These are phyloP conservation scores for Penicillium sp. DNA, from an alignment of 2,329 filamentous ascomycete genomes.

Conservation along the genomic window DNA sequence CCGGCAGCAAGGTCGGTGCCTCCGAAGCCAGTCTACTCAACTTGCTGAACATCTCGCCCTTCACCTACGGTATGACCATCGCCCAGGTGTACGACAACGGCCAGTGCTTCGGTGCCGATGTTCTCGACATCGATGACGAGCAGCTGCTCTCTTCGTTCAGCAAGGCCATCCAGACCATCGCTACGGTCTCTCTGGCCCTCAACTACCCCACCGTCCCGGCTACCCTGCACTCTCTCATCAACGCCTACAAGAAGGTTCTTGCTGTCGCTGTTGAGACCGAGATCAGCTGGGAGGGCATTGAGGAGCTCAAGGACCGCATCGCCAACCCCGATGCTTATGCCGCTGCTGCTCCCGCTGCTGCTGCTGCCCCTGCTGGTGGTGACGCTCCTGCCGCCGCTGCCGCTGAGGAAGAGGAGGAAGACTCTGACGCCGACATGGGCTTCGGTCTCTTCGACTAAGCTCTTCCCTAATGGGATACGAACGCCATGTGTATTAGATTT, in stretches of 20 bases:
- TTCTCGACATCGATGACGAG: slow-evolving; percentile 90
- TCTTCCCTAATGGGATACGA: slow-evolving; percentile 26
- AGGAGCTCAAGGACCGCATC: slow-evolving; percentile 98
- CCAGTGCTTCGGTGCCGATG: slow-evolving; percentile 77
- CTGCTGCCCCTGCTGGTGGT: slow-evolving; percentile 49
- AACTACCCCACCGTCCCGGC: slow-evolving; percentile 96
- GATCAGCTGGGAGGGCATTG: slow-evolving; percentile 89
- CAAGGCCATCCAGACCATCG: slow-evolving; percentile 77
- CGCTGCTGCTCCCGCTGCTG: slow-evolving; percentile 66
- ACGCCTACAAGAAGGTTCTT: slow-evolving; percentile 92
- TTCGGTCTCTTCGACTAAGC: slow-evolving; percentile 73
- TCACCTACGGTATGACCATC: slow-evolving; percentile 98
- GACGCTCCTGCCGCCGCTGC: slow-evolving; percentile 49
- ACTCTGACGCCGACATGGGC: slow-evolving; percentile 58
- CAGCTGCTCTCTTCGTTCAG: slow-evolving; percentile 83
- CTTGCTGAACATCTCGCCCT: slow-evolving; percentile 99
- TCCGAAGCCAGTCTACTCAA: slow-evolving; percentile 98
- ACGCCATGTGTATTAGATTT: slow-evolving; percentile 38
- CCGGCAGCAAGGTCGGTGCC: slow-evolving; percentile 87
- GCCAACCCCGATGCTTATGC: slow-evolving; percentile 98
- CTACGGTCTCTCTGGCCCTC: slow-evolving; percentile 81
- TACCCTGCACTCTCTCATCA: slow-evolving; percentile 92
- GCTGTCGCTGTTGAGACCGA: slow-evolving; percentile 86
- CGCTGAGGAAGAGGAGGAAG: slow-evolving; percentile 59
- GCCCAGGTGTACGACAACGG: slow-evolving; percentile 95